phyloP scores from a whole-genome alignment of 163 green algal genomes.

The Prototheca cutis region DNA sequence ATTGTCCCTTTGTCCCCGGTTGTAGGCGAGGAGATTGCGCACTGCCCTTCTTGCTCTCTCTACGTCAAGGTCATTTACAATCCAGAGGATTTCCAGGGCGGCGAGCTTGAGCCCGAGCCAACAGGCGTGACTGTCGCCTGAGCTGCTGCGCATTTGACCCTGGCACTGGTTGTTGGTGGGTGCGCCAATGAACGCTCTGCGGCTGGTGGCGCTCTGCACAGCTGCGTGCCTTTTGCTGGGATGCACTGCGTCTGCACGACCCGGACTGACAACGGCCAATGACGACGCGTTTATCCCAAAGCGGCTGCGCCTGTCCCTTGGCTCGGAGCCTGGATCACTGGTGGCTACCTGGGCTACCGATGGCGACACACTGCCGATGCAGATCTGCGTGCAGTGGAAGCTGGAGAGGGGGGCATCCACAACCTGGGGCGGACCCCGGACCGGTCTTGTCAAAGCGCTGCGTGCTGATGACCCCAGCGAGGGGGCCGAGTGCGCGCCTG shows the following conservation, averaged over 20 bases:
- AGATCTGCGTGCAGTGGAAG: conserved; percentile 7
- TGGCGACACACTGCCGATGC: not conserved
- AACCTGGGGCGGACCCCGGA: not conserved
- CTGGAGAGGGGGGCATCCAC: not conserved
- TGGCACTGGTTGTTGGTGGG: no score
- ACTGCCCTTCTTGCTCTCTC: conserved; percentile 87
- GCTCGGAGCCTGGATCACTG: not conserved
- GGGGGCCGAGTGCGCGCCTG: no score
- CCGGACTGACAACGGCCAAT: no score
- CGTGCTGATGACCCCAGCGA: no score
- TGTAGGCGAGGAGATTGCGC: conserved; percentile 89
- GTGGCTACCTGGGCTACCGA: conserved; percentile 10
- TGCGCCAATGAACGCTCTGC: no score
- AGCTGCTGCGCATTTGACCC: no score
- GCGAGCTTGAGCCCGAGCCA: not conserved
- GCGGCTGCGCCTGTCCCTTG: conserved; percentile 5
- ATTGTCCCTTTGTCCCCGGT: no score
- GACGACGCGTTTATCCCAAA: not conserved
- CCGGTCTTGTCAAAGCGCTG: not conserved
- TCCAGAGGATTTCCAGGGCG: conserved; percentile 15
- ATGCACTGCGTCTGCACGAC: no score
- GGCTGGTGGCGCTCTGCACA: no score
- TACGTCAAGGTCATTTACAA: conserved; percentile 86
- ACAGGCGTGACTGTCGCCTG: no score
- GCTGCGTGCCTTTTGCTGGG: no score